These are phyloP conservation scores for Daldinia concentrica DNA, from an alignment of 495 filamentous ascomycete genomes.

Conservation along the genomic window DNA sequence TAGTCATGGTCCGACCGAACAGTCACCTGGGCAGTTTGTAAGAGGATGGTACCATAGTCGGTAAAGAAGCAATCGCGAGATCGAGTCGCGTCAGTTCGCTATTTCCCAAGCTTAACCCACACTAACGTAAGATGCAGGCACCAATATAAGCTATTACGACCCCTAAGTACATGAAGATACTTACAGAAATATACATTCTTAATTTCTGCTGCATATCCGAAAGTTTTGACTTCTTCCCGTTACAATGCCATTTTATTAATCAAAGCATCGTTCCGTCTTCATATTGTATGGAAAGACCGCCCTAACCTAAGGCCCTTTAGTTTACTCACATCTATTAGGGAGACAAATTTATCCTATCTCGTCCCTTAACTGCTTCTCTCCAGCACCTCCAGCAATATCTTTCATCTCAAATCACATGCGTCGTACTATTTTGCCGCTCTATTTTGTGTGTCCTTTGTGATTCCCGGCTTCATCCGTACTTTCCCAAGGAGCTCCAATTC, in stretches of 20 bases:
- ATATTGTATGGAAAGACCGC: slow-evolving; percentile 9
- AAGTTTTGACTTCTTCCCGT: slow-evolving; percentile 24
- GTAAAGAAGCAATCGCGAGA: slow-evolving; percentile 17
- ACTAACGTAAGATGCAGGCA: slow-evolving; percentile 18
- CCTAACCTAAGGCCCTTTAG: neutral
- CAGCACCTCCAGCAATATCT: neutral
- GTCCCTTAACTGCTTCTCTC: slow-evolving; percentile 1
- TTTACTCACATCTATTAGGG: slow-evolving; percentile 3
- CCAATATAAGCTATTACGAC: slow-evolving; percentile 18
- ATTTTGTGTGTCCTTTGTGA: slow-evolving; percentile 20
- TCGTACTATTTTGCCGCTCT: slow-evolving; percentile 28
- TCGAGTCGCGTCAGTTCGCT: slow-evolving; percentile 4
- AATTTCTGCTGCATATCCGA: slow-evolving; percentile 16
- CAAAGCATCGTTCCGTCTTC: slow-evolving; percentile 2
- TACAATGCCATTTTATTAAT: slow-evolving; percentile 7
- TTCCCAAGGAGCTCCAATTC: neutral
- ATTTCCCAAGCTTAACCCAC: slow-evolving; percentile 21
- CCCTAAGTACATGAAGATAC: neutral
- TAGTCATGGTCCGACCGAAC: neutral
- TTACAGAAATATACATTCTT: slow-evolving; percentile 12
- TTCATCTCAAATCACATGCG: slow-evolving; percentile 1
- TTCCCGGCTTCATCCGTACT: slow-evolving; percentile 16
- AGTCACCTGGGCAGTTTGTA: neutral
- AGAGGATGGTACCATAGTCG: neutral
- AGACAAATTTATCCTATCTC: slow-evolving; percentile 13